Conservation (phyloP, 140 eudicot species). For the Senecio squalidus region DNA sequence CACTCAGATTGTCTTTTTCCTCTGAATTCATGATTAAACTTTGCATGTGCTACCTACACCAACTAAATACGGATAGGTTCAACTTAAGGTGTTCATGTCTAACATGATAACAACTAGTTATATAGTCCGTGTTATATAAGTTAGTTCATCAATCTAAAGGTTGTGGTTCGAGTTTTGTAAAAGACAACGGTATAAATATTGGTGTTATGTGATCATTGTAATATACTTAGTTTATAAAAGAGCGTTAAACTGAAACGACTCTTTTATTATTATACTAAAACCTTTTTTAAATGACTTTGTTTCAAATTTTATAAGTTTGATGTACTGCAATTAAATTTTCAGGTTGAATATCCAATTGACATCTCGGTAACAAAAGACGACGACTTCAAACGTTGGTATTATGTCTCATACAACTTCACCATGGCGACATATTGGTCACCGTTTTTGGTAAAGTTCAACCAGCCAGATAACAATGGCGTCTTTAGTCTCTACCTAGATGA, state of each 20-base stretch:
- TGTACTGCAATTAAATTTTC: not conserved
- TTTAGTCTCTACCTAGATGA: conserved; percentile 55
- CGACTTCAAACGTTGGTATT: conserved; percentile 53
- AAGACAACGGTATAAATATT: no score
- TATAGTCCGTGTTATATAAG: no score
- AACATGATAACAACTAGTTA: not conserved
- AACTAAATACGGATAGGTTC: conserved; percentile 3
- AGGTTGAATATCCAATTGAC: conserved; percentile 56
- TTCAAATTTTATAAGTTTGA: no score
- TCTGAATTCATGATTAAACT: conserved; percentile 9
- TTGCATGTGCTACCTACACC: conserved; percentile 19
- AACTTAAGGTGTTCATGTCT: conserved; percentile 8
- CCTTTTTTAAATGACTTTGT: no score
- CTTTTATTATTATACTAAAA: no score
- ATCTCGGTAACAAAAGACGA: conserved; percentile 47
- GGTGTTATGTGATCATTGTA: no score
- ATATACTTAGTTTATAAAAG: no score
- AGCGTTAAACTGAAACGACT: no score
- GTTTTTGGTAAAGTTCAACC: conserved; percentile 34
- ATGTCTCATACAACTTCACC: conserved; percentile 47
- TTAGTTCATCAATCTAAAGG: no score
- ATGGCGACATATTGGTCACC: conserved; percentile 50
- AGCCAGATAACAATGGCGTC: conserved; percentile 35
- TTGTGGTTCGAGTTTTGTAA: no score
- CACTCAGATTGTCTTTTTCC: conserved; percentile 9